Base-by-base conservation (phyloP, 495 filamentous ascomycete species). In the Lophiostoma macrostomum region DNA sequence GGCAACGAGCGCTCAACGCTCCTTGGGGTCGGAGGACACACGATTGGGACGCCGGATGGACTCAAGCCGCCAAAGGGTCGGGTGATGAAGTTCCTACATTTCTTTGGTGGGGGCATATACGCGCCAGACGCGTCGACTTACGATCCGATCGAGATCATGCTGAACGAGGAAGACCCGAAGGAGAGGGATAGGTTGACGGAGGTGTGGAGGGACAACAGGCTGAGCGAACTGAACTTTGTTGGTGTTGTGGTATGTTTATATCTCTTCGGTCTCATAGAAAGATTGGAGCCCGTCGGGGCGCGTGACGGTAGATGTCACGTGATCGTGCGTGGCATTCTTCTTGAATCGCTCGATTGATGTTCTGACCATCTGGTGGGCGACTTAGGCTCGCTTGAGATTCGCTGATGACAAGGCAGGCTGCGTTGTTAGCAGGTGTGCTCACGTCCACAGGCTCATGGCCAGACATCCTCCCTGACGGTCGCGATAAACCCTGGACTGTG, bases 401-500 rank as follows among this genome's bases (percentile, higher is more conserved):
- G 16, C 27, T 30, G 24, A 39, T 16, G 34, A 54, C 16, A 16
- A 28, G 23, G 5, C 23, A 58, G 63, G 29, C 61, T 16, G 61
- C 60, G 19, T 61, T 68, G 14, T 46, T 68, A 0, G 52, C 61
- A 12, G 61, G 56, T 13, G 50, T 55, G 25, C 41, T 64, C 11
- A 66, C 65, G 23, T 61, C 61, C 5, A 68, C 65, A 12, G 64
- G 61, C 11, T 64, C 60, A 19, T 68, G 66, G 64, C 64, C 66
- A 2, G 45, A 32, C 32, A 46, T 68, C 53, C 49, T 64, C 4
- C 43, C 53, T 14, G 48, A 53, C 32, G 64, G 48, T 34, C 12
- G 7, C 4, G 28, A 29, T 29, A 18, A 22, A 5, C 58, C 66
- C 12, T 66, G 64, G 64, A 12, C 39, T 2, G 61, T 65, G 10